Percentiles rank a stretch among this genome's conserved stretches.
Conservation (phyloP, 1,284 basidiomycete genomes). For the Coriolopsis trogii region DNA sequence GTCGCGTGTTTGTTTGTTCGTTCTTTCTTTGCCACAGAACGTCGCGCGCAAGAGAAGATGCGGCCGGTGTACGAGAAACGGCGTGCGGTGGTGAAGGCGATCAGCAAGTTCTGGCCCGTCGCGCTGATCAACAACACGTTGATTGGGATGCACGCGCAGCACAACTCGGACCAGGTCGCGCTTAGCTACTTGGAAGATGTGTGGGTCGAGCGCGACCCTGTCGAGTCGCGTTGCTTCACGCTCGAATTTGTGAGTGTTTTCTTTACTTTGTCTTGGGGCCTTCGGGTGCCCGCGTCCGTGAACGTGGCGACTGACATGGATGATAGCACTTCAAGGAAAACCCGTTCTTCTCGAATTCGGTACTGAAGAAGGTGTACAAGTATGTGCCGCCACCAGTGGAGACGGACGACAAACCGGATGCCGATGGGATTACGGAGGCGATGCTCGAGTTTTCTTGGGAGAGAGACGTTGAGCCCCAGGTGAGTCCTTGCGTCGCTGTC, state of each 20-base stretch:
- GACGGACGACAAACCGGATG: conserved; percentile 61
- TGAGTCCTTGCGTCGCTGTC: conserved; percentile 41
- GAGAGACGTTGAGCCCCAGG: conserved; percentile 66
- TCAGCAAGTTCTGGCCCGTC: conserved; percentile 79
- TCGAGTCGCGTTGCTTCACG: conserved; percentile 73
- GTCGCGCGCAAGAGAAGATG: conserved; percentile 57
- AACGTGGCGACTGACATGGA: conserved; percentile 8
- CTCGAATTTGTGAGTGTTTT: conserved; percentile 73
- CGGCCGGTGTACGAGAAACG: conserved; percentile 68
- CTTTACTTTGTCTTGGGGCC: not conserved
- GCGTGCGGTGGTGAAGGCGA: conserved; percentile 62
- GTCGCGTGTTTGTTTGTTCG: conserved; percentile 6
- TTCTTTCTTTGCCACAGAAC: no score
- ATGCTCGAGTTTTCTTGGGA: conserved; percentile 82
- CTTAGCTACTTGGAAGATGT: conserved; percentile 78
- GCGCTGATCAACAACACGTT: conserved; percentile 71
- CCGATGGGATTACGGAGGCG: conserved; percentile 69
- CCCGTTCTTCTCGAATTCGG: conserved; percentile 73
- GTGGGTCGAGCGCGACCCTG: conserved; percentile 70
- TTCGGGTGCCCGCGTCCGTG: not conserved
- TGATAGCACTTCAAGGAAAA: conserved; percentile 79
- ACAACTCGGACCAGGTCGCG: conserved; percentile 71
- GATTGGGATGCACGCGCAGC: conserved; percentile 65
- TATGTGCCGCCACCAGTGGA: conserved; percentile 59
- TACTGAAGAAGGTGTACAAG: conserved; percentile 81